Percentiles rank a stretch among this genome's conserved stretches.
These are phyloP conservation scores for Mycena latifolia DNA, from an alignment of 768 basidiomycete genomes.

Conservation along the genomic window DNA sequence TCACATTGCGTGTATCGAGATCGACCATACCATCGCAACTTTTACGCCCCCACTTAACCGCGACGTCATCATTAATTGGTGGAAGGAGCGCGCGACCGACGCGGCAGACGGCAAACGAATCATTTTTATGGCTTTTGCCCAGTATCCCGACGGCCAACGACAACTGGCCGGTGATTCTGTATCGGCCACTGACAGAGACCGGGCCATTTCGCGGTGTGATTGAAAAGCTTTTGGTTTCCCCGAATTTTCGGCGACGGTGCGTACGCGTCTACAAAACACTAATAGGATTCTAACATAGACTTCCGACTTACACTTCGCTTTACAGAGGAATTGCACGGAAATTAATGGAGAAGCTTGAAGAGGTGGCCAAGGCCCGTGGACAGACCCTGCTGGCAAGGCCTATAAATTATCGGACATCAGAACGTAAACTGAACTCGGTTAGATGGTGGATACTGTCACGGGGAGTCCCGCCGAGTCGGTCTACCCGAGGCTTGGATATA, in stretches of 20 bases:
- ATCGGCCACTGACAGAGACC: constrained; percentile 19
- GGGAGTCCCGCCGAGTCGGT: constrained; percentile 22
- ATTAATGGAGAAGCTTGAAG: constrained; percentile 26
- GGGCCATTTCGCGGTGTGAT: constrained; percentile 19
- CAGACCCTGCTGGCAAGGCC: constrained; percentile 22
- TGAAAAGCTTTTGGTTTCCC: constrained; percentile 33
- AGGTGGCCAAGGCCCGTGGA: constrained; percentile 5
- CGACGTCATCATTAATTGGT: constrained; percentile 18
- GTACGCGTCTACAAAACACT: too few relatives aligned
- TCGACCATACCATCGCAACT: too few relatives aligned
- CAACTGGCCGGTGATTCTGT: constrained; percentile 20
- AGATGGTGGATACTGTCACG: constrained; percentile 25
- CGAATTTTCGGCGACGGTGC: constrained; percentile 24
- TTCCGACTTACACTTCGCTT: not conserved
- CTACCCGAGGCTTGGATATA: constrained; percentile 29
- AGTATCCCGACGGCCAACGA: not conserved
- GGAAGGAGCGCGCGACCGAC: constrained; percentile 16
- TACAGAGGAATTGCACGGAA: not conserved
- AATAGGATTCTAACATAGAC: too few relatives aligned
- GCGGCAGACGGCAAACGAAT: constrained; percentile 1
- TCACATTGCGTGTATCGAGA: too few relatives aligned
- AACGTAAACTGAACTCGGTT: not conserved
- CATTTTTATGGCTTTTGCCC: constrained; percentile 19
- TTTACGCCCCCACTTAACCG: too few relatives aligned
- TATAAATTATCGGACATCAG: not conserved